A percentile compares a stretch with the other conserved stretches of the same genome.
Conservation (phyloP, 2,329 filamentous ascomycete genomes). For the Dothideomycetidae sp. region DNA sequence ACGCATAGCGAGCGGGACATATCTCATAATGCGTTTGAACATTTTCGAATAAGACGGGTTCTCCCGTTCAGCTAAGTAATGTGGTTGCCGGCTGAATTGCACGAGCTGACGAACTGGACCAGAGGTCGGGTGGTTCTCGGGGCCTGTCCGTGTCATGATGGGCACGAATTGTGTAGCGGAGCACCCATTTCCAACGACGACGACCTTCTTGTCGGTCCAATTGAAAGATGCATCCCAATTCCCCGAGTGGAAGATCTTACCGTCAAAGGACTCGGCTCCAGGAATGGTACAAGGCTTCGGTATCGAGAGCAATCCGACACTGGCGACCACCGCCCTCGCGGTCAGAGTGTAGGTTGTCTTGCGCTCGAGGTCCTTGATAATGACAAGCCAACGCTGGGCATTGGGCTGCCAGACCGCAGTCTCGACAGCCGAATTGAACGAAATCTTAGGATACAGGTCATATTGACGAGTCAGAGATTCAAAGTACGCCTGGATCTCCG, state of each 20-base stretch:
- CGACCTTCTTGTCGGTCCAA: constrained; percentile 25
- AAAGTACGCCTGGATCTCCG: constrained; percentile 20
- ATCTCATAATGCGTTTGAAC: constrained; percentile 33
- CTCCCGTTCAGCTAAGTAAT: constrained; percentile 34
- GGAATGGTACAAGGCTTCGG: constrained; percentile 18
- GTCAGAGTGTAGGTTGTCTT: constrained; percentile 14
- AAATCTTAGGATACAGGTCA: constrained; percentile 15
- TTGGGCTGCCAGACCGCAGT: constrained; percentile 17
- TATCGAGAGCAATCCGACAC: constrained; percentile 18
- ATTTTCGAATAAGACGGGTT: constrained; percentile 28
- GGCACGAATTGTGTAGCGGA: constrained; percentile 45
- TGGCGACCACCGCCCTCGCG: constrained; percentile 18
- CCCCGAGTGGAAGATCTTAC: constrained; percentile 28
- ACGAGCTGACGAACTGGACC: constrained; percentile 25
- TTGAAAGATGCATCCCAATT: constrained; percentile 29
- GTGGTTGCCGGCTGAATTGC: constrained; percentile 38
- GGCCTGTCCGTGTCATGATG: constrained; percentile 25
- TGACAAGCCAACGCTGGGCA: constrained; percentile 18
- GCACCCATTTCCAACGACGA: constrained; percentile 37
- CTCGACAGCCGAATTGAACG: constrained; percentile 16
- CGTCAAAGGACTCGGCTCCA: constrained; percentile 22
- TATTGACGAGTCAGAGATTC: constrained; percentile 16
- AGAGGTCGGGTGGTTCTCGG: neutral
- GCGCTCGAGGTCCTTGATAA: constrained; percentile 15
- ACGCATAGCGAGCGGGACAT: constrained; percentile 32